Evolutionary conservation across 106 monocot genomes (phyloP).

Genomic region (Platanthera guangdongensis): DNA sequence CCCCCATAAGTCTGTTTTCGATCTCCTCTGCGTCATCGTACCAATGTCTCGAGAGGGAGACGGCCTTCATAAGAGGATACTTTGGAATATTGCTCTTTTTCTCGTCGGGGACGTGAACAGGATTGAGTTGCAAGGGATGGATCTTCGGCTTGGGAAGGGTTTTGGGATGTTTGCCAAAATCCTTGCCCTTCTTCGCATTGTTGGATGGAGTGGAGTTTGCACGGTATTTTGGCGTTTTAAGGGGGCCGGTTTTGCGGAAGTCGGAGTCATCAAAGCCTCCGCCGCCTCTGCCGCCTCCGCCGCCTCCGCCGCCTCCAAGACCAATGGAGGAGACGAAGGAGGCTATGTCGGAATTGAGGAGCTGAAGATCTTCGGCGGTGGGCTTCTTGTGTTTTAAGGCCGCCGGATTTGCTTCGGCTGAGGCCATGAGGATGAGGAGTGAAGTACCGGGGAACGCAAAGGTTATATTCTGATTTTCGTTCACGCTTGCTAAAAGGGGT

Average conservation of each 20-base stretch:
- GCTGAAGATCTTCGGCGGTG: slow-evolving; percentile 32
- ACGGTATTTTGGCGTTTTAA: slow-evolving; percentile 16
- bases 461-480: too few relatives aligned
- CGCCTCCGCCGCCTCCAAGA: slow-evolving; percentile 28
- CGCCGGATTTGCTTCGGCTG: not conserved
- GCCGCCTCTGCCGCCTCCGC: slow-evolving; percentile 15
- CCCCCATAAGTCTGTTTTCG: slow-evolving; percentile 41
- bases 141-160: slow-evolving; percentile 22
- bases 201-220: not conserved
- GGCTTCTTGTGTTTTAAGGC: slow-evolving; percentile 27
- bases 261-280: slow-evolving; percentile 78
- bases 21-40: slow-evolving; percentile 61
- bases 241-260: slow-evolving; percentile 62
- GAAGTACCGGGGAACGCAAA: not conserved
- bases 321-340: slow-evolving; percentile 84
- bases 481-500: too few relatives aligned
- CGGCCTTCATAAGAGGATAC: slow-evolving; percentile 53
- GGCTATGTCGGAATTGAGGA: slow-evolving; percentile 59
- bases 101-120: not conserved
- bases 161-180: not conserved
- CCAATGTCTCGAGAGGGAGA: slow-evolving; percentile 50
- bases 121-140: slow-evolving; percentile 50
- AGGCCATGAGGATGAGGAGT: not conserved
- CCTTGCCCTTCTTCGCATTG: not conserved
- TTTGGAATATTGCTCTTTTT: slow-evolving; percentile 9